Evolutionary conservation across 1,284 basidiomycete genomes (phyloP).

Genomic region (Termitomyces sp.): DNA sequence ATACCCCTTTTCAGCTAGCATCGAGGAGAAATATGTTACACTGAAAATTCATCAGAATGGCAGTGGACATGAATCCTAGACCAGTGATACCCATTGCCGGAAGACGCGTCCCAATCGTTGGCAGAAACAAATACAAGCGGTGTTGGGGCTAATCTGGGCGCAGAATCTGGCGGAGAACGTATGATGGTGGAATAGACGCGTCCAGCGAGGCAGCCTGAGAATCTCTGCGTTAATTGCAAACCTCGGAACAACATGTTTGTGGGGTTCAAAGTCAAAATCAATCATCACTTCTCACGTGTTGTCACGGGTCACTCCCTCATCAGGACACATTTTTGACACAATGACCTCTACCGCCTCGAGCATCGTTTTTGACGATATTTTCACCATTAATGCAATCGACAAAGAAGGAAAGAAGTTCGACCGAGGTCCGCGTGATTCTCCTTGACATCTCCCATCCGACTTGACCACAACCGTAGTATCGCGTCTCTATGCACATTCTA

Average conservation of each 20-base stretch:
- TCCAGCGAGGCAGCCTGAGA: not conserved
- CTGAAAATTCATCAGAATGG: constrained; percentile 24
- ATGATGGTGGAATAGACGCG: constrained; percentile 26
- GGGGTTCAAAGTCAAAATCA: too few relatives aligned
- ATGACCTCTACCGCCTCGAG: constrained; percentile 68
- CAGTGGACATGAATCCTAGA: constrained; percentile 3
- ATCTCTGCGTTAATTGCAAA: not conserved
- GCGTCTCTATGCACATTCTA: constrained; percentile 77
- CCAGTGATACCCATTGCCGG: constrained; percentile 27
- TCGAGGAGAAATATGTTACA: constrained; percentile 34
- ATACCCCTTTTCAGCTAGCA: constrained; percentile 55
- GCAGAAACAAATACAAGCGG: constrained; percentile 47
- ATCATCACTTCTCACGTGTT: constrained; percentile 6
- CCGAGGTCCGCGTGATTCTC: constrained; percentile 58
- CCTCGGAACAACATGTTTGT: not conserved
- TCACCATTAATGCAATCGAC: constrained; percentile 81
- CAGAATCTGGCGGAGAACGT: constrained; percentile 32
- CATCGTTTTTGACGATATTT: constrained; percentile 87
- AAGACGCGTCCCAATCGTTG: constrained; percentile 32
- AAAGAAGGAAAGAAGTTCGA: constrained; percentile 97
- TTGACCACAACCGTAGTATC: constrained; percentile 54
- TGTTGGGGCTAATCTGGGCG: constrained; percentile 45
- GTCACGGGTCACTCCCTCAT: constrained; percentile 9
- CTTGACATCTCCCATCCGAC: constrained; percentile 1
- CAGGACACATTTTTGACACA: not conserved